Evolutionary conservation across 2,329 filamentous ascomycete species (phyloP), one percentile per base, ranked within the genome.

Genomic region (Aspergillus sp.): DNA sequence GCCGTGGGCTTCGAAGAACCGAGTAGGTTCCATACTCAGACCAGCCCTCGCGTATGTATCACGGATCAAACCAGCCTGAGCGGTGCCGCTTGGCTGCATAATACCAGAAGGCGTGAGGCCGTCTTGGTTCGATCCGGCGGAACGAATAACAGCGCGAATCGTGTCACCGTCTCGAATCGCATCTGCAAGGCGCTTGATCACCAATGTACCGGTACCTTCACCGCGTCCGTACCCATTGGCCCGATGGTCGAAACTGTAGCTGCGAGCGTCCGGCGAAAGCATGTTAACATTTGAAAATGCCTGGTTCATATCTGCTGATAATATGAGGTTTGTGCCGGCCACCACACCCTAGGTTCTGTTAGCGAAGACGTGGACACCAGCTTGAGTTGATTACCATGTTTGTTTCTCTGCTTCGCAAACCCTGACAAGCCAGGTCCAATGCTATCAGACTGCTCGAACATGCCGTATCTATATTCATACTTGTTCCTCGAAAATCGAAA

Each of bases 251-350:
- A 55, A 55, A 10, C 24, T 31, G 12, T 49, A 55, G 42, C 22
- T 36, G 16, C 54, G 45, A 11, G 39, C 45, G 29, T 49, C 46
- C 9, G 42, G 26, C 56, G 52, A 78, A 75, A 55, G 47, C 14
- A 55, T 32, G 14, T 45, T 49, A 24, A 26, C 26, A 26, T 45
- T 49, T 10, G 29, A 39, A n/a, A 36, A 18, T 6, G 14, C n/a
- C 24, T 31, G 26, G 10, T 39, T 45, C 55, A 26, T 45, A 18
- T 36, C 49, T 11, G 47, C 16, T n/a, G 29, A 26, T 20, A 49
- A 29, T 45, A 55, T 32, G n/a, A 36, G n/a, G 20, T 49, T 49
- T 22, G 45, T 22, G 12, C 54, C 29, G 26, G 54, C 24, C 29
- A 36, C 29, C 16, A 49, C 18, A 49, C 29, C 42, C 42, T 36